A percentile compares a stretch with the other conserved stretches of the same genome.
Evolutionary conservation across 169 alveolate species (phyloP).

Genomic region (Eimeria sp.): DNA sequence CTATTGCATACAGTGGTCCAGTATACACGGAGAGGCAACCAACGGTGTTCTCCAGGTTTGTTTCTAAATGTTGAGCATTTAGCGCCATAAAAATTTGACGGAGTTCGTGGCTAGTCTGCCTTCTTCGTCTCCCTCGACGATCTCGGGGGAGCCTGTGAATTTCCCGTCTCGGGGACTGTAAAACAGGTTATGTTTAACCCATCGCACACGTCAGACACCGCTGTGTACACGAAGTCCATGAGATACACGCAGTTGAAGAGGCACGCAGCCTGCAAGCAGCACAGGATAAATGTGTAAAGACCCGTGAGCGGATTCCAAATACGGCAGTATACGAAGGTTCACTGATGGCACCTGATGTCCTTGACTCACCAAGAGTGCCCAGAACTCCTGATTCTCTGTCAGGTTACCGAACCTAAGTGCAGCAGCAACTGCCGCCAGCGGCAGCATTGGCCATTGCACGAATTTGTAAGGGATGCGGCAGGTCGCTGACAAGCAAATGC

Average conservation of each 20-base stretch:
- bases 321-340: neutral
- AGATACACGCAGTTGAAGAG: slow-evolving; percentile 55
- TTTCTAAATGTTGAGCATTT: neutral
- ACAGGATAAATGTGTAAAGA: neutral
- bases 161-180: slow-evolving; percentile 1
- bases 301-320: neutral
- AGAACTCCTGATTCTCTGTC: slow-evolving; percentile 45
- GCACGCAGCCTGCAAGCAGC: slow-evolving; percentile 67
- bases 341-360: neutral
- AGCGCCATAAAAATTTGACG: neutral
- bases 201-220: slow-evolving; percentile 74
- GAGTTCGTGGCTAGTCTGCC: neutral
- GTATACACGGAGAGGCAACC: too few relatives aligned
- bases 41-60: too few relatives aligned
- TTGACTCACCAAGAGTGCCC: slow-evolving; percentile 31
- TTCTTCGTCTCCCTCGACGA: neutral
- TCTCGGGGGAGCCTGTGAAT: neutral
- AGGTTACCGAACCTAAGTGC: slow-evolving; percentile 35
- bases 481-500: slow-evolving; percentile 81
- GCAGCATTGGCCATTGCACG: slow-evolving; percentile 58
- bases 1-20: too few relatives aligned
- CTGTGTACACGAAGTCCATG: slow-evolving; percentile 76
- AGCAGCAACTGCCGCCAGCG: slow-evolving; percentile 66
- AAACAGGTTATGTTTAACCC: slow-evolving; percentile 56
- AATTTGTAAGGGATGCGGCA: slow-evolving; percentile 77